phyloP scores from a whole-genome alignment of 2,329 filamentous ascomycete species.

The Alternaria triticina region DNA sequence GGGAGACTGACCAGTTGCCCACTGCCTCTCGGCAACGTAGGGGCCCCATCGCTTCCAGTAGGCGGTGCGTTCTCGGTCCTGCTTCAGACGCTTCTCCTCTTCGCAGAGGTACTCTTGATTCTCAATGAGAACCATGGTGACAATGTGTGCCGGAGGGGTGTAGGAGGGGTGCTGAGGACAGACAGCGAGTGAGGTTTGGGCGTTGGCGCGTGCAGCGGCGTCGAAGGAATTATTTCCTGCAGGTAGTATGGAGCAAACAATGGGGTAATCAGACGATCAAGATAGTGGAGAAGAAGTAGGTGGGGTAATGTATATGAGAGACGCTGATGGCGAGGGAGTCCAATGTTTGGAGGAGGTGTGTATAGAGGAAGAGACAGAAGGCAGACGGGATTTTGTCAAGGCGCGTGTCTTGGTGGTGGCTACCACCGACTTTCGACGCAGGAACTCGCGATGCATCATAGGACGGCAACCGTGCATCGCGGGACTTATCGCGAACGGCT shows the following conservation, averaged over 20 bases:
- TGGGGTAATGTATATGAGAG: slow-evolving; percentile 3
- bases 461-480: slow-evolving; percentile 25
- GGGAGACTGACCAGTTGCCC: slow-evolving; percentile 77
- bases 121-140: slow-evolving; percentile 84
- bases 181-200: slow-evolving; percentile 17
- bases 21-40: slow-evolving; percentile 92
- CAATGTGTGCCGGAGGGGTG: slow-evolving; percentile 14
- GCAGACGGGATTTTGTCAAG: slow-evolving; percentile 20
- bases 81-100: slow-evolving; percentile 87
- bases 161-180: slow-evolving; percentile 4
- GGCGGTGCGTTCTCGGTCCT: slow-evolving; percentile 80
- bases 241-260: slow-evolving; percentile 24
- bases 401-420: slow-evolving; percentile 26
- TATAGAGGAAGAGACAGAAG: slow-evolving; percentile 13
- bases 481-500: slow-evolving; percentile 31
- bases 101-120: slow-evolving; percentile 84
- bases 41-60: slow-evolving; percentile 99
- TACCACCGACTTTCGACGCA: slow-evolving; percentile 35
- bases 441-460: slow-evolving; percentile 44
- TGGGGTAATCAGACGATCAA: slow-evolving; percentile 24
- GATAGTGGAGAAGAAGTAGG: slow-evolving; percentile 14
- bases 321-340: slow-evolving; percentile 10
- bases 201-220: slow-evolving; percentile 29
- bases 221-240: slow-evolving; percentile 28
- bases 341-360: slow-evolving; percentile 11